Evolutionary conservation across 179 eudicot species (phyloP).

Genomic region (Dionaea muscipula): DNA sequence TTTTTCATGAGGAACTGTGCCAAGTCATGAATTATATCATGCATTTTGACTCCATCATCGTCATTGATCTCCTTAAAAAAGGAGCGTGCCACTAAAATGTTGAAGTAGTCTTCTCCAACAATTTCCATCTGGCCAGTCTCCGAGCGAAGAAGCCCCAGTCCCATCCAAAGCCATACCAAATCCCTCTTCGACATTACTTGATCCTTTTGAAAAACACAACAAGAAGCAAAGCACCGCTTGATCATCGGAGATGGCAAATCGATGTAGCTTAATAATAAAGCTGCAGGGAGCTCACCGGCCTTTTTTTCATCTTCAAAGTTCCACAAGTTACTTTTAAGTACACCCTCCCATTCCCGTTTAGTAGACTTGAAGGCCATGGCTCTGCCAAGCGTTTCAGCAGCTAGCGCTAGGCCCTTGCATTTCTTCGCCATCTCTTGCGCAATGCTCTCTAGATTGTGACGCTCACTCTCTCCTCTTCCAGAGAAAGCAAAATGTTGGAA

Average conservation of each 20-base stretch:
- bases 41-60: slow-evolving; percentile 18
- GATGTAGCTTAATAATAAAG: slow-evolving; percentile 24
- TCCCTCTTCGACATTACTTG: slow-evolving; percentile 14
- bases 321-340: slow-evolving; percentile 18
- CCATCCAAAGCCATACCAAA: slow-evolving; percentile 24
- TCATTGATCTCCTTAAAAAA: slow-evolving; percentile 20
- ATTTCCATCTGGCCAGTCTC: slow-evolving; percentile 14
- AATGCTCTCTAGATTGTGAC: slow-evolving; percentile 7
- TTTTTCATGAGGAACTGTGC: slow-evolving; percentile 18
- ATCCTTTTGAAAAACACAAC: slow-evolving; percentile 25
- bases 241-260: slow-evolving; percentile 16
- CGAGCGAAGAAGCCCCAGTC: slow-evolving; percentile 19
- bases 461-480: slow-evolving; percentile 8
- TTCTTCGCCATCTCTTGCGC: slow-evolving; percentile 18
- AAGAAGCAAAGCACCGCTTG: slow-evolving; percentile 22
- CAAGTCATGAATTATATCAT: slow-evolving; percentile 30
- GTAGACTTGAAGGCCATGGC: slow-evolving; percentile 16
- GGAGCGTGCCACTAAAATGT: slow-evolving; percentile 16
- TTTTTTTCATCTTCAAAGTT: slow-evolving; percentile 7
- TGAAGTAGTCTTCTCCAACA: slow-evolving; percentile 16
- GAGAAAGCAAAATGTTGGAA: slow-evolving; percentile 21
- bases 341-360: slow-evolving; percentile 15
- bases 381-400: slow-evolving; percentile 18
- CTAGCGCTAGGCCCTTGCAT: slow-evolving; percentile 28
- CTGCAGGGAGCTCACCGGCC: slow-evolving; percentile 14